Evolutionary conservation across 129 eudicot genomes (phyloP), one percentile per base, ranked within the genome.

Genomic region (Artemisia tridentata): DNA sequence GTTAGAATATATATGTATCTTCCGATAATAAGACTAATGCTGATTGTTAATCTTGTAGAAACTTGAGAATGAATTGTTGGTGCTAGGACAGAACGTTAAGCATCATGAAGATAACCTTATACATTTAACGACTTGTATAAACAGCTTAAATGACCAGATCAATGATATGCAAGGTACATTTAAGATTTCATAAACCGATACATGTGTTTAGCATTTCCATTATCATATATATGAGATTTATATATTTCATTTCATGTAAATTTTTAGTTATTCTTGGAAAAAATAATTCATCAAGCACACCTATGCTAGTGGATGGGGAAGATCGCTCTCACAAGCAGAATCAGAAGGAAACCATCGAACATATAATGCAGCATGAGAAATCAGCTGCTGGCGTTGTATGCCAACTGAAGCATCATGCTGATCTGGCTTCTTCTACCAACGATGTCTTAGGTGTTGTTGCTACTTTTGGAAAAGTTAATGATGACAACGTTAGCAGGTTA

Each of bases 401-500:
- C 72, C 85, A 78, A 64, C 74, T 87, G 31, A 78, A 78, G 80
- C 61, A 65, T 56, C 87, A 73, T 75, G 81, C 61, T 29, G 75
- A 85, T 61, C 81, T 73, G 41, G 41, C 72, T 51, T 67, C 69
- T 62, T 72, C 67, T 65, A 80, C 62, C 5, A 72, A 87, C 59
- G 92, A 87, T 71, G 87, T 87, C 61, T 45, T 89, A 14, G 98
- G 98, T 63, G 72, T 85, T 77, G 96, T 93, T 73, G 95, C 95
- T 63, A 78, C 87, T 63, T 92, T 93, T 55, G 96, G 97, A 50
- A 83, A 85, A 69, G 82, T 87, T 14, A 78, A 80, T 25, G 97
- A 93, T 83, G 88, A 82, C 55, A 93, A 82, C 64, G 87, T 93
- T 75, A 83, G 96, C 90, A 80, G 96, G 98, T 89, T 68, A 52